Evolutionary conservation across 2,329 filamentous ascomycete species (phyloP).

Genomic region (Calonectria leucothoes): DNA sequence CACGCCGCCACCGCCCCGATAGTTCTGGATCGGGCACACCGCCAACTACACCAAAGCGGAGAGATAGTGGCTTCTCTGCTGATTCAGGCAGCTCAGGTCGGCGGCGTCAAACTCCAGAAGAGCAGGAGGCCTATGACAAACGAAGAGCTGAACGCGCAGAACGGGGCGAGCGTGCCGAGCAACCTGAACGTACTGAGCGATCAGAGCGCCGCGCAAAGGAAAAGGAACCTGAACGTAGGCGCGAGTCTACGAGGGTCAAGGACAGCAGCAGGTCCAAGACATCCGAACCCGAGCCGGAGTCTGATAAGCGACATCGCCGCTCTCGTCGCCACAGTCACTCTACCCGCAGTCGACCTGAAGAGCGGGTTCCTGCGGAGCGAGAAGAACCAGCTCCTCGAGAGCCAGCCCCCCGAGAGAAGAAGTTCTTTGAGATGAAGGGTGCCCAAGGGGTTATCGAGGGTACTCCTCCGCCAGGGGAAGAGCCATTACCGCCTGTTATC

Average conservation of each 20-base stretch:
- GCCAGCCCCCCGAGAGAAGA: constrained; percentile 47
- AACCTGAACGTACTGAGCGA: constrained; percentile 51
- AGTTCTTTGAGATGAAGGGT: constrained; percentile 56
- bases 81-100: constrained; percentile 50
- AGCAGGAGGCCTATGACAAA: constrained; percentile 62
- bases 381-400: constrained; percentile 40
- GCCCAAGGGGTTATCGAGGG: constrained; percentile 48
- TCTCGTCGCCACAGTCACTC: constrained; percentile 57
- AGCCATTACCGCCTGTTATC: constrained; percentile 27
- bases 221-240: constrained; percentile 36
- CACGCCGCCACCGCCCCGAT: constrained; percentile 53
- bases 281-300: constrained; percentile 18
- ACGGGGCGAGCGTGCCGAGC: constrained; percentile 37
- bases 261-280: constrained; percentile 43
- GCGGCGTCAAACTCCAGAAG: constrained; percentile 57
- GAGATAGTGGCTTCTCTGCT: constrained; percentile 59
- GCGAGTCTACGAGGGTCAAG: constrained; percentile 27
- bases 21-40: constrained; percentile 50
- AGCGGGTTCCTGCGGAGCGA: constrained; percentile 36
- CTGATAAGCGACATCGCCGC: constrained; percentile 49
- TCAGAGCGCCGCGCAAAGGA: constrained; percentile 40
- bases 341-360: constrained; percentile 46
- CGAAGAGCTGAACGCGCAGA: constrained; percentile 58
- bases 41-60: constrained; percentile 54
- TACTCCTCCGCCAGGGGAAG: constrained; percentile 39